Conservation (phyloP, 2,329 filamentous ascomycete genomes). For the Taxawa tesnikishii region DNA sequence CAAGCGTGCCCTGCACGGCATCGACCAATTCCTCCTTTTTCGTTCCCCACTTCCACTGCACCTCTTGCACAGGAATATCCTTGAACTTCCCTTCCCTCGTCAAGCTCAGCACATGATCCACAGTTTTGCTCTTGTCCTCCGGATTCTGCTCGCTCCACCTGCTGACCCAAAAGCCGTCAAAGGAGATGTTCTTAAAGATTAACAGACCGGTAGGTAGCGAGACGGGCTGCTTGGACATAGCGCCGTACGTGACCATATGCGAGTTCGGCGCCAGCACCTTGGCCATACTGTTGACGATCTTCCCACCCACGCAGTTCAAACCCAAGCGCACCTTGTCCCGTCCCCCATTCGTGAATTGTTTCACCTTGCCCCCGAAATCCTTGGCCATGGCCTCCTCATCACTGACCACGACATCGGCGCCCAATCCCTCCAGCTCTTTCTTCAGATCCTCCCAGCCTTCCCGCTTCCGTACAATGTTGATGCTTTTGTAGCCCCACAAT, state of each 20-base stretch:
- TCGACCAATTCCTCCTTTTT: conserved; percentile 54
- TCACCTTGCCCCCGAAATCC: conserved; percentile 50
- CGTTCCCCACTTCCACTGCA: conserved; percentile 75
- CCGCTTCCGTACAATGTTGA: conserved; percentile 76
- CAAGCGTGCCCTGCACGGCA: conserved; percentile 70
- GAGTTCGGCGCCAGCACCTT: conserved; percentile 55
- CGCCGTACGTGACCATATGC: conserved; percentile 85
- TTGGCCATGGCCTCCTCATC: conserved; percentile 48
- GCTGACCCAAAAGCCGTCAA: conserved; percentile 91
- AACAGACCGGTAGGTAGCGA: conserved; percentile 68
- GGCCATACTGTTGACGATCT: conserved; percentile 66
- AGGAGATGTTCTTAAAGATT: conserved; percentile 86
- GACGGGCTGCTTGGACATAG: conserved; percentile 83
- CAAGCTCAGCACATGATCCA: conserved; percentile 72
- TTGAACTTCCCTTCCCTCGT: conserved; percentile 65
- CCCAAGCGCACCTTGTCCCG: conserved; percentile 63
- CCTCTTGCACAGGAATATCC: conserved; percentile 70
- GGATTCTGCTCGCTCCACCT: conserved; percentile 71
- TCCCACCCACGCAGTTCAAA: conserved; percentile 89
- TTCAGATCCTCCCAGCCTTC: conserved; percentile 54
- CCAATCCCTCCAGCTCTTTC: conserved; percentile 46
- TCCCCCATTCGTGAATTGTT: conserved; percentile 57
- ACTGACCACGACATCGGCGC: conserved; percentile 51
- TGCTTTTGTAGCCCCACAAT: conserved; percentile 79
- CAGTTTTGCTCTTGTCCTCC: conserved; percentile 61